Percentiles rank a stretch among this genome's conserved stretches.
Conservation (phyloP, 805 yeast genomes). For the Pichia nakasei region DNA sequence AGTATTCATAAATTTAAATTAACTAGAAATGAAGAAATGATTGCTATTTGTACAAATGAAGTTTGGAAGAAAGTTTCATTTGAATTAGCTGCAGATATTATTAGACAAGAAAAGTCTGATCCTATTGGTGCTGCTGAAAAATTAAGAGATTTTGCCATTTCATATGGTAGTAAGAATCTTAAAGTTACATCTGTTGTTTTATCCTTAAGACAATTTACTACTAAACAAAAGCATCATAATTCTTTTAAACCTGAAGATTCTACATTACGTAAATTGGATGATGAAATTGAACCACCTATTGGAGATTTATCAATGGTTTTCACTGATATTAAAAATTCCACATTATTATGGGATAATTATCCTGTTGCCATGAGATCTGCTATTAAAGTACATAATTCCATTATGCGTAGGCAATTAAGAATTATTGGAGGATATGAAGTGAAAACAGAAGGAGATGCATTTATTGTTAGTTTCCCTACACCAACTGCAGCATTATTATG, state of each 20-base stretch:
- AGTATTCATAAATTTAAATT: constrained; percentile 55
- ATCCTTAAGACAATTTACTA: constrained; percentile 48
- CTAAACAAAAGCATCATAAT: constrained; percentile 27
- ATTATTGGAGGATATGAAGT: constrained; percentile 97
- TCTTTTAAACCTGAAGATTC: constrained; percentile 60
- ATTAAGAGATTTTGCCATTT: constrained; percentile 85
- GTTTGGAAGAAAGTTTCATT: constrained; percentile 79
- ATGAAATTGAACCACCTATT: constrained; percentile 89
- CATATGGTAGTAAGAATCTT: constrained; percentile 72
- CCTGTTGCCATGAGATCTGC: constrained; percentile 96
- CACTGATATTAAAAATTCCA: constrained; percentile 94
- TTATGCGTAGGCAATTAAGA: constrained; percentile 89
- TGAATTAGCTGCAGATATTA: constrained; percentile 85
- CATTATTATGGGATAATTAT: constrained; percentile 84
- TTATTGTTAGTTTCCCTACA: constrained; percentile 94
- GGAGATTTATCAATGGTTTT: constrained; percentile 94
- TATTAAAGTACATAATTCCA: constrained; percentile 83
- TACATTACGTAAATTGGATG: constrained; percentile 70
- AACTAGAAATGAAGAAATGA: constrained; percentile 68
- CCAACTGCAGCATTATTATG: constrained; percentile 85
- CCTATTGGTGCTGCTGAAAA: constrained; percentile 91
- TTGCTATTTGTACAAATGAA: constrained; percentile 74
- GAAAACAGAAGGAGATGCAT: constrained; percentile 98
- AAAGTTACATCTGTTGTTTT: constrained; percentile 76
- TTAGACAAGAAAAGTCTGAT: constrained; percentile 69